A percentile compares a stretch with the other conserved stretches of the same genome.
Evolutionary conservation across 1,139 yeast species (phyloP).

Genomic region (Pichia sp.): DNA sequence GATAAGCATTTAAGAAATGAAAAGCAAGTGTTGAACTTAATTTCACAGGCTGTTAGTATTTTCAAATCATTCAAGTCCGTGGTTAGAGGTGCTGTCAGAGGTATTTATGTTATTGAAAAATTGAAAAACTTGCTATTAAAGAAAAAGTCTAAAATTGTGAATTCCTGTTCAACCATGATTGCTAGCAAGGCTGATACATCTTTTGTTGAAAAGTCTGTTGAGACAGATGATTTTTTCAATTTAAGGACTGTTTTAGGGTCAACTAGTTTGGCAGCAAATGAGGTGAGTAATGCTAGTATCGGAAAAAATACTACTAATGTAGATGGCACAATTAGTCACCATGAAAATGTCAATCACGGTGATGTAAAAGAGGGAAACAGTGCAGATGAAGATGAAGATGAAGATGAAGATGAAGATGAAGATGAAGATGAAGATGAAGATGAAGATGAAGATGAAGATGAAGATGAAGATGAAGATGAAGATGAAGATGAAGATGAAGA

Average conservation of each 20-base stretch:
- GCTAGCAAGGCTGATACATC: background rate
- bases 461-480: background rate
- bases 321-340: too few relatives aligned
- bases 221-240: too few relatives aligned
- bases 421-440: too few relatives aligned
- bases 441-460: background rate
- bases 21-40: constrained; percentile 13
- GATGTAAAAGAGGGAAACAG: background rate
- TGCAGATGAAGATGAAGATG: background rate
- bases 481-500: constrained; percentile 3
- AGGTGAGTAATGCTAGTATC: too few relatives aligned
- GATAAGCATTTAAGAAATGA: constrained; percentile 15
- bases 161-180: background rate
- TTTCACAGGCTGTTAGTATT: constrained; percentile 16
- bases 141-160: background rate
- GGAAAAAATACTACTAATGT: too few relatives aligned
- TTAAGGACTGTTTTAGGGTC: too few relatives aligned
- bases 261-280: too few relatives aligned
- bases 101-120: constrained; percentile 24
- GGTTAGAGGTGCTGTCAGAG: constrained; percentile 27
- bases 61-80: constrained; percentile 20
- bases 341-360: too few relatives aligned
- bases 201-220: background rate
- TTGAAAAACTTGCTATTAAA: constrained; percentile 15
- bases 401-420: too few relatives aligned